These are phyloP conservation scores for Cylindrotheca fusiformis DNA, from an alignment of 108 stramenopile genomes.

Conservation along the genomic window DNA sequence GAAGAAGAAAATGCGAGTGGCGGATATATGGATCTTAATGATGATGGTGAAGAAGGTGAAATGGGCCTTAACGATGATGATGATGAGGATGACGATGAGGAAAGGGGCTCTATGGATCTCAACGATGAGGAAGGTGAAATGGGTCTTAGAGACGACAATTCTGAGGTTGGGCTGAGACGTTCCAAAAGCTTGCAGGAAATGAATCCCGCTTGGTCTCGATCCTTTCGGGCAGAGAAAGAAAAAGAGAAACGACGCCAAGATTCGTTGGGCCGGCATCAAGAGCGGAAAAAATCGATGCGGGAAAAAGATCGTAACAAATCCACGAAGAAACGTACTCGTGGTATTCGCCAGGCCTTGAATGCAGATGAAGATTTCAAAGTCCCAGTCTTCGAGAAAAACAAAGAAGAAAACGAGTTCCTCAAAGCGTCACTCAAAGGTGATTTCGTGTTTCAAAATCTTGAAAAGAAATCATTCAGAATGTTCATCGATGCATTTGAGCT, in stretches of 20 bases:
- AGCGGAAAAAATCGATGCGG: neutral
- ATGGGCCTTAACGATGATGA: neutral
- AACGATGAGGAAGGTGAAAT: neutral
- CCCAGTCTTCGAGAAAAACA: conserved; percentile 22
- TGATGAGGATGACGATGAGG: neutral
- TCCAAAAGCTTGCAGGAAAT: neutral
- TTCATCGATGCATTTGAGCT: conserved; percentile 67
- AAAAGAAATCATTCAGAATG: conserved; percentile 42
- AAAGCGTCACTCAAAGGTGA: conserved; percentile 52
- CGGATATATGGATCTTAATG: neutral
- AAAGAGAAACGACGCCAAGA: neutral
- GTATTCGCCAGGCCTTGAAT: neutral
- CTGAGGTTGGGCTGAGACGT: neutral
- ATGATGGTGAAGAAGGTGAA: neutral
- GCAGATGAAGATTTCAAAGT: conserved; percentile 2
- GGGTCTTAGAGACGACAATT: neutral
- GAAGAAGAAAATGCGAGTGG: neutral
- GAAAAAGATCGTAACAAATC: neutral
- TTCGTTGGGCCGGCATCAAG: neutral
- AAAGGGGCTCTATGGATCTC: neutral
- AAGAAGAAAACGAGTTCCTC: conserved; percentile 46
- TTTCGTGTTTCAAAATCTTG: conserved; percentile 56
- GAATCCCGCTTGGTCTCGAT: neutral
- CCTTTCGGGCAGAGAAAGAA: neutral
- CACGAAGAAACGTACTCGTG: neutral